Base-by-base conservation (phyloP, 805 yeast genomes). In the Yamadazyma ubonensis region DNA sequence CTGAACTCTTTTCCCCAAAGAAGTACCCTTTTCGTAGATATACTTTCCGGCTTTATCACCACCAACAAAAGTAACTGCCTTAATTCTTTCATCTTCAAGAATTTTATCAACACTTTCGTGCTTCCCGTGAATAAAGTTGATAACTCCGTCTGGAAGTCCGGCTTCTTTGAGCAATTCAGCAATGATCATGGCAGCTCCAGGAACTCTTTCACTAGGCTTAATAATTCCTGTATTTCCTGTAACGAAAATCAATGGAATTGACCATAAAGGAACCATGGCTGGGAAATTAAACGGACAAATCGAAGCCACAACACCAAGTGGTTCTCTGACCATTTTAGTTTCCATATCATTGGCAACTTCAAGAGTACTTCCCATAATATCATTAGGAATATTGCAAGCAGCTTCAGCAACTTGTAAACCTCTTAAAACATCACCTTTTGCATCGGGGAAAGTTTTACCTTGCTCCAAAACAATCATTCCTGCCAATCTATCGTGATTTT, bases 221-320 rank as follows among this genome's bases (percentile, higher is more conserved):
- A 78, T 63, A 54, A 83, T 57, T 56, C 77, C 73, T 29, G 88
- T 79, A 69, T 83, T 84, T 48, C 91, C 91, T 16, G 88, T 81
- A 34, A 75, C 83, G 42, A 81, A 67, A 10, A 76, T 65, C 48
- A 80, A 67, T 6, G 86, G 86, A 41, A 79, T 63, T 19, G 81
- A 71, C 86, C 86, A 79, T 50, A 79, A 67, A 7, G 83, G 83
- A 50, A 85, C 86, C 91, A 83, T 83, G 31, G 87, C 90, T 18
- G 91, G 91, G 77, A 83, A 83, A 66, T 83, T 83, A 70, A 83
- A 83, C 15, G 91, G 91, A 48, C 84, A 78, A 53, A 83, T 84
- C 17, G 89, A 83, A 11, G 83, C 88, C 44, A 83, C 76, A 6
- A 83, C 86, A 22, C 91, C 91, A 44, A 83, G 66, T 31, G 87